Conservation (phyloP, 2,329 filamentous ascomycete species). For the Pseudonectria buxi region DNA sequence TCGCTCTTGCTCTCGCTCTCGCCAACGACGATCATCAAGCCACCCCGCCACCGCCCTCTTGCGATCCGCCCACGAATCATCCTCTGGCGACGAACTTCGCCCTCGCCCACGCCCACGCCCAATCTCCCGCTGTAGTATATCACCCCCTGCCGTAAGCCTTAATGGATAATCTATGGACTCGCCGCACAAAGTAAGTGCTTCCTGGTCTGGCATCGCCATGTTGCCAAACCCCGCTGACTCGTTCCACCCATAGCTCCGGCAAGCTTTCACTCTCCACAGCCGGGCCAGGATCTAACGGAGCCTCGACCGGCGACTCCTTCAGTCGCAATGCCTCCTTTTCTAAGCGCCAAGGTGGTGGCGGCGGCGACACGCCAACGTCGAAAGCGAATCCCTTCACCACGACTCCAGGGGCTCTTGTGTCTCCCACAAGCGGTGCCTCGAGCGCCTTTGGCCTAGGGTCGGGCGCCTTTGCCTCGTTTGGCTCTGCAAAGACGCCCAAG, state of each 20-base stretch:
- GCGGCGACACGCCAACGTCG: slow-evolving; percentile 63
- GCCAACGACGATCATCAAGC: background rate
- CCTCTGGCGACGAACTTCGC: slow-evolving; percentile 14
- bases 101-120: slow-evolving; percentile 18
- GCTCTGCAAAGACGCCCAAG: slow-evolving; percentile 81
- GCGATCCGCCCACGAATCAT: slow-evolving; percentile 11
- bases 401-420: slow-evolving; percentile 52
- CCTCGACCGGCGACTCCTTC: slow-evolving; percentile 47
- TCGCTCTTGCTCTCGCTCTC: background rate
- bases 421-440: slow-evolving; percentile 56
- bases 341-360: slow-evolving; percentile 58
- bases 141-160: slow-evolving; percentile 28
- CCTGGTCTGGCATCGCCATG: slow-evolving; percentile 1
- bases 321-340: slow-evolving; percentile 57
- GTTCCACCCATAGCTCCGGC: slow-evolving; percentile 52
- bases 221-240: slow-evolving; percentile 9
- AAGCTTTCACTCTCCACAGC: slow-evolving; percentile 86
- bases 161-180: slow-evolving; percentile 69
- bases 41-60: slow-evolving; percentile 1
- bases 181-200: slow-evolving; percentile 68
- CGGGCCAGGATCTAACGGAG: slow-evolving; percentile 47
- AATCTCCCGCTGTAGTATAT: slow-evolving; percentile 13
- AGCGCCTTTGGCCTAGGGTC: slow-evolving; percentile 91
- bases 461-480: slow-evolving; percentile 87
- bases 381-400: slow-evolving; percentile 73